Evolutionary conservation across 495 filamentous ascomycete species (phyloP).

Genomic region (Aspergillus sparsus): DNA sequence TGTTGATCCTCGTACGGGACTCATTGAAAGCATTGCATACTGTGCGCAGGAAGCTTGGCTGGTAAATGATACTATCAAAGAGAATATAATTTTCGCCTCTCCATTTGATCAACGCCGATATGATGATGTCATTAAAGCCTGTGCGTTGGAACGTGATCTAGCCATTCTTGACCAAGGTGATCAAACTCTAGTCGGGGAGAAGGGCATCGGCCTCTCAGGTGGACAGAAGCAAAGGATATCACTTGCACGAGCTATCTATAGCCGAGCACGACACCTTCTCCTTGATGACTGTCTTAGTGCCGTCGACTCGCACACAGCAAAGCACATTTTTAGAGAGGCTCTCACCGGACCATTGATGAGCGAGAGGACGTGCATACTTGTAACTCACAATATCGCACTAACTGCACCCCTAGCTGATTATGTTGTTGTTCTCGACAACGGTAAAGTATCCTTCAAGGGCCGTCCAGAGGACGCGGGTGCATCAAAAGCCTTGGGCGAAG

Average conservation of each 20-base stretch:
- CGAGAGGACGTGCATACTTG: constrained; percentile 86
- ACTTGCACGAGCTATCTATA: constrained; percentile 90
- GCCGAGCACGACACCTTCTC: constrained; percentile 83
- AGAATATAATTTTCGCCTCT: constrained; percentile 93
- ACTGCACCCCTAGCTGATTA: constrained; percentile 76
- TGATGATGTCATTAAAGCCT: constrained; percentile 82
- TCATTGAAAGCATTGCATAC: constrained; percentile 92
- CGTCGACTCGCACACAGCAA: constrained; percentile 97
- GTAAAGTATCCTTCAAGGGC: constrained; percentile 75
- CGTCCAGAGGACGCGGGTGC: constrained; percentile 72
- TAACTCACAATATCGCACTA: constrained; percentile 92
- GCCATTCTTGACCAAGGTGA: constrained; percentile 92
- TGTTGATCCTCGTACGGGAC: constrained; percentile 77
- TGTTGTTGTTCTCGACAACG: constrained; percentile 86
- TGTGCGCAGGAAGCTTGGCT: constrained; percentile 98
- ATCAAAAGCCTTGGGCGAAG: constrained; percentile 83
- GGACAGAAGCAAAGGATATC: constrained; percentile 99
- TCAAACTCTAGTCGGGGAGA: constrained; percentile 93
- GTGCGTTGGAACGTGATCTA: constrained; percentile 90
- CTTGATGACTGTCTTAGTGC: constrained; percentile 96
- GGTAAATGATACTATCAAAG: constrained; percentile 91
- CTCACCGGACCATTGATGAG: constrained; percentile 89
- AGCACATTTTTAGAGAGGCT: constrained; percentile 95
- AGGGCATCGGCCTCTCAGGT: constrained; percentile 94
- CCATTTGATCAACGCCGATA: constrained; percentile 82